Conservation (phyloP, 2,329 filamentous ascomycete species). For the Colletotrichum sp. region DNA sequence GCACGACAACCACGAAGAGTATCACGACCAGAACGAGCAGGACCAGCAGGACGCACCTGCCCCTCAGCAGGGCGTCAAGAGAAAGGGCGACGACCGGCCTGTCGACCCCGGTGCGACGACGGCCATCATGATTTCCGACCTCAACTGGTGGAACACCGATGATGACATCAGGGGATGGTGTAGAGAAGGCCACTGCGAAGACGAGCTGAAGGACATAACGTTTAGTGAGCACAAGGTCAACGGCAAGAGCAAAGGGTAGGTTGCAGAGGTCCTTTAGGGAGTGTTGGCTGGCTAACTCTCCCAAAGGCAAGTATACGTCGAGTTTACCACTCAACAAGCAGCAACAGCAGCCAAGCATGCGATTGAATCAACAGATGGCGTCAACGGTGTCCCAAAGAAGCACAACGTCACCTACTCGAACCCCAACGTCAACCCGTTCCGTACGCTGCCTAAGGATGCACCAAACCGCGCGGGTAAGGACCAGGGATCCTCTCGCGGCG, state of each 20-base stretch:
- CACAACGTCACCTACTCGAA: slow-evolving; percentile 77
- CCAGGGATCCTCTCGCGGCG: slow-evolving; percentile 56
- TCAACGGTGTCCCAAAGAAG: slow-evolving; percentile 68
- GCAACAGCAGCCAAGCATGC: slow-evolving; percentile 84
- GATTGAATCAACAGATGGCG: slow-evolving; percentile 71
- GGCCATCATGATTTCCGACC: slow-evolving; percentile 84
- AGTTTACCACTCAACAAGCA: slow-evolving; percentile 83
- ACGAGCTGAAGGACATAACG: slow-evolving; percentile 88
- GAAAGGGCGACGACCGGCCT: slow-evolving; percentile 64
- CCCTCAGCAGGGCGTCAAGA: slow-evolving; percentile 62
- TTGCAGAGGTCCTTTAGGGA: not conserved
- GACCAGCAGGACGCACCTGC: slow-evolving; percentile 28
- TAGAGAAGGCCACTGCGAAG: slow-evolving; percentile 78
- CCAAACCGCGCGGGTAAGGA: slow-evolving; percentile 73
- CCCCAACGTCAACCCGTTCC: slow-evolving; percentile 84
- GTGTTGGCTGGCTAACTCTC: not conserved
- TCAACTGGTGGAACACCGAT: slow-evolving; percentile 97
- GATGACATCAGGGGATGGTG: slow-evolving; percentile 93
- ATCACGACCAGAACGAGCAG: slow-evolving; percentile 27
- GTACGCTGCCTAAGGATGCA: slow-evolving; percentile 87
- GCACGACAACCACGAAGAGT: slow-evolving; percentile 36
- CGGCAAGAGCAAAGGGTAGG: slow-evolving; percentile 95
- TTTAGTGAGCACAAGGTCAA: slow-evolving; percentile 99
- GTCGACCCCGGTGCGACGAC: slow-evolving; percentile 66
- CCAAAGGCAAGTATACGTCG: slow-evolving; percentile 76